Evolutionary conservation across 2,329 filamentous ascomycete genomes (phyloP), one percentile per base, ranked within the genome.

Genomic region (Neophaeococcomyces mojaviensis): DNA sequence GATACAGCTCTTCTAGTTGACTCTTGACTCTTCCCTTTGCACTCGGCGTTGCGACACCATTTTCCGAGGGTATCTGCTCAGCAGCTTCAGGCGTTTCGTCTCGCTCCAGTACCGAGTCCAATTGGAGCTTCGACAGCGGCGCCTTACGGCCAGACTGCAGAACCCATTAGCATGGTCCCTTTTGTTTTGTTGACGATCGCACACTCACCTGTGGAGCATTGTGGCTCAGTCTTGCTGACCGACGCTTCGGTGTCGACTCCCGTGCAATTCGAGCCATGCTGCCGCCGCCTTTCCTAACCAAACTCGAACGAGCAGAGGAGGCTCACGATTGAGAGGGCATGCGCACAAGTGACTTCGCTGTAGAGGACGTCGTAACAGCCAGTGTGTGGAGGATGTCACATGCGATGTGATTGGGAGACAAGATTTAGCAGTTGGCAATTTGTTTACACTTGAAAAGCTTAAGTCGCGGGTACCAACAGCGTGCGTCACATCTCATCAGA

Each of bases 21-120:
- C 20, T 67, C 16, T 56, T 49, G 16, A 50, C 59, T 2, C 59
- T 61, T 43, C 59, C 62, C n/a, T 60, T 50, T 19, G 61, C 60
- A 15, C 51, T 42, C 19, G 59, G 58, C 12, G 62, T 56, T 6
- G 61, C 56, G 16, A 59, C 54, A 36, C 64, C 56, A 12, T 61
- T 57, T 50, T 63, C 62, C 31, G 61, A 57, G 4, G 46, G 50
- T 41, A 53, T 57, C 22, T 54, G 53, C 32, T 55, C 53, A 10
- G 59, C 62, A 35, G 63, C 61, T 30, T 63, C 51, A 10, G 64
- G 62, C 49, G 65, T 65, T 47, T 71, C 68, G 41, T 71, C 70
- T 54, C 65, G 61, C 61, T 77, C 72, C 40, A 65, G 54, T 16
- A 76, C 62, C n/a, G 68, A 61, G 15, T 64, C 53, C 26, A 77